Evolutionary conservation across 2,329 filamentous ascomycete species (phyloP), one percentile per base, ranked within the genome.

Genomic region (Dothiorella sarmentorum): DNA sequence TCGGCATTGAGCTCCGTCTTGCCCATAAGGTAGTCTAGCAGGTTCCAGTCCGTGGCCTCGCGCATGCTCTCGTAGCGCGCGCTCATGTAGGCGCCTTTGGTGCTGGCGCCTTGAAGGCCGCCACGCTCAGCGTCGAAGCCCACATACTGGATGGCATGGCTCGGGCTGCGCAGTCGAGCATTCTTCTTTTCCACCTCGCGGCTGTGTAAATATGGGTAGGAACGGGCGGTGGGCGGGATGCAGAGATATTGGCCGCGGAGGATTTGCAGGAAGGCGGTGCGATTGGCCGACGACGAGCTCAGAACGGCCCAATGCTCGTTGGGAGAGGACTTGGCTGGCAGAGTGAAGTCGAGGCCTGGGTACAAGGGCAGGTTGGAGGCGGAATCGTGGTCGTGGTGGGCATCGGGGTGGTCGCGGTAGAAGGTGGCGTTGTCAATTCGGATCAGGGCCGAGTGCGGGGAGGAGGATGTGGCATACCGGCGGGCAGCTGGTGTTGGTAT

Each of bases 41-140:
- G 80, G 0, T 88, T 90, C 73, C 93, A 96, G 72, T 97, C 94
- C 1, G 89, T 95, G 56, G 85, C 86, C 74, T 97, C 93, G 29
- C 90, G 82, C 35, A 88, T 80, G 60, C 89, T 92, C 78, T 99
- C 94, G 71, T 97, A 99, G 37, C 94, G 82, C 15, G 91, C 91
- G 60, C 90, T 91, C 17, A 97, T 76, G 70, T 97, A 97, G 4
- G 91, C 87, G 7, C 57, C 57, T 20, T 59, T 59, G 26, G 47
- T 59, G 38, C 27, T 45, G 18, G 89, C 88, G 2, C 82, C 80
- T 5, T 82, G 75, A 13, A 83, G 75, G 49, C 79, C 75, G 5
- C 81, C 80, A 24, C 85, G 81, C 65, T 92, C 89, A 2, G 85
- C 85, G 68, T 91, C 89, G 68, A 97, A 97, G 0, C 94, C 93